These are phyloP conservation scores for Fusarium lateritium DNA, from an alignment of 2,329 filamentous ascomycete genomes.

Conservation along the genomic window DNA sequence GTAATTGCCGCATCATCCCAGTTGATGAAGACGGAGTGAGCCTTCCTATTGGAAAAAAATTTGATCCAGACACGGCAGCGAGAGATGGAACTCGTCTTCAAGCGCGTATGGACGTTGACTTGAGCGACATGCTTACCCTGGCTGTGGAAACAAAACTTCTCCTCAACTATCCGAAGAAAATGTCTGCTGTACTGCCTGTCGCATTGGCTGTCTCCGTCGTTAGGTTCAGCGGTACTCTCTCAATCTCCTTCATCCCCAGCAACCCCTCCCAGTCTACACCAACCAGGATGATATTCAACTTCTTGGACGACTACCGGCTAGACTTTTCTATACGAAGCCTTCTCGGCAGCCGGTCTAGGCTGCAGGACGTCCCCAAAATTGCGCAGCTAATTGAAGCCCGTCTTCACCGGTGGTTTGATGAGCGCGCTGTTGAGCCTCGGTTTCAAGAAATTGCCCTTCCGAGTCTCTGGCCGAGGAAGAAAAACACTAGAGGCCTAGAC, in stretches of 20 bases:
- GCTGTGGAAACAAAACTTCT: slow-evolving; percentile 95
- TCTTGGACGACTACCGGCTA: slow-evolving; percentile 88
- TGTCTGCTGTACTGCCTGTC: slow-evolving; percentile 91
- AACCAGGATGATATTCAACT: slow-evolving; percentile 95
- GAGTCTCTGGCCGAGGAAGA: slow-evolving; percentile 86
- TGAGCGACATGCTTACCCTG: slow-evolving; percentile 95
- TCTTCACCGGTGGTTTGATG: slow-evolving; percentile 89
- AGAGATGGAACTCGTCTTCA: slow-evolving; percentile 83
- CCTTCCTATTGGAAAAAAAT: slow-evolving; percentile 65
- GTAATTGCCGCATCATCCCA: slow-evolving; percentile 95
- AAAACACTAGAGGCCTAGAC: slow-evolving; percentile 83
- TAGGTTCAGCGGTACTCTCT: slow-evolving; percentile 93
- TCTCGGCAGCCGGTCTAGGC: slow-evolving; percentile 81
- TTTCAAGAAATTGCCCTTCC: slow-evolving; percentile 91
- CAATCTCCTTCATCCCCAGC: slow-evolving; percentile 90
- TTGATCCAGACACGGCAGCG: slow-evolving; percentile 66
- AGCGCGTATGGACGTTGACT: slow-evolving; percentile 95
- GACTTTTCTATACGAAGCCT: slow-evolving; percentile 87
- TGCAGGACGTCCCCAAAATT: slow-evolving; percentile 91
- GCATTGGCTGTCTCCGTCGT: slow-evolving; percentile 93
- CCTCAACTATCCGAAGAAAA: slow-evolving; percentile 93
- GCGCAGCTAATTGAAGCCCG: slow-evolving; percentile 85
- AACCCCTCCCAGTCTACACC: slow-evolving; percentile 72
- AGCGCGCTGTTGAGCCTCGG: slow-evolving; percentile 85
- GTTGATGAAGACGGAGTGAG: slow-evolving; percentile 83